A percentile compares a stretch with the other conserved stretches of the same genome.
Evolutionary conservation across 768 basidiomycete species (phyloP).

Genomic region (Termitomyces heimii): DNA sequence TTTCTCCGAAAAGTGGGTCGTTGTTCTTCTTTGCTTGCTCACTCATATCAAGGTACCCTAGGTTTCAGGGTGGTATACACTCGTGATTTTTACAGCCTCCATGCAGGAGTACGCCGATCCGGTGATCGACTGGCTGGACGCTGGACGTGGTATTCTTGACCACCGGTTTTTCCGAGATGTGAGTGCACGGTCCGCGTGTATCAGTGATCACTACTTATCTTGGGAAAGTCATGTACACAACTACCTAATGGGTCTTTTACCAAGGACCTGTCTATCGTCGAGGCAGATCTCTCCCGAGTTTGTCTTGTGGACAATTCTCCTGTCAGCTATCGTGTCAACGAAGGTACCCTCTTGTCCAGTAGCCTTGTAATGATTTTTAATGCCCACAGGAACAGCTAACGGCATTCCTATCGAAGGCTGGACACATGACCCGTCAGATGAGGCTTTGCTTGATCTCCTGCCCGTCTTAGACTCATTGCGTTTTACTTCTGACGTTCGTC

Average conservation of each 20-base stretch:
- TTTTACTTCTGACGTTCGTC: slow-evolving; percentile 93
- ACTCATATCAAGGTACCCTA: slow-evolving; percentile 26
- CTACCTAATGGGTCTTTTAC: slow-evolving; percentile 91
- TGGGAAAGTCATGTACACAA: slow-evolving; percentile 78
- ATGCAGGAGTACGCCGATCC: slow-evolving; percentile 99
- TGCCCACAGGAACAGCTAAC: slow-evolving; percentile 57
- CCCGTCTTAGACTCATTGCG: slow-evolving; percentile 94
- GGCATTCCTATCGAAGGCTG: slow-evolving; percentile 99
- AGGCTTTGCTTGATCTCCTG: slow-evolving; percentile 91
- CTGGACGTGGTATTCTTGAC: slow-evolving; percentile 83
- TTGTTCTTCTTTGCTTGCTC: background rate
- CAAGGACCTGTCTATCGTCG: slow-evolving; percentile 86
- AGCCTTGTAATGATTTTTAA: background rate
- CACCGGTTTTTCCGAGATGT: slow-evolving; percentile 92
- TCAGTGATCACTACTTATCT: slow-evolving; percentile 1
- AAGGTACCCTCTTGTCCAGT: slow-evolving; percentile 51
- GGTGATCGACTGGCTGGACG: slow-evolving; percentile 98
- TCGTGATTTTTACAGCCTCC: slow-evolving; percentile 98
- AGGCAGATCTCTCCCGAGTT: slow-evolving; percentile 85
- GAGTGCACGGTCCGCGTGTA: slow-evolving; percentile 22
- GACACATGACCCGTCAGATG: slow-evolving; percentile 96
- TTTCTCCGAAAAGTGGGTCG: slow-evolving; percentile 76
- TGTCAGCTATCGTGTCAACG: slow-evolving; percentile 84
- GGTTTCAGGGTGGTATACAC: slow-evolving; percentile 98
- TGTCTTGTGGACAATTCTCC: slow-evolving; percentile 97